A percentile compares a stretch with the other conserved stretches of the same genome.
These are phyloP conservation scores for Dactylellina sp. DNA, from an alignment of 2,329 filamentous ascomycete species.

Conservation along the genomic window DNA sequence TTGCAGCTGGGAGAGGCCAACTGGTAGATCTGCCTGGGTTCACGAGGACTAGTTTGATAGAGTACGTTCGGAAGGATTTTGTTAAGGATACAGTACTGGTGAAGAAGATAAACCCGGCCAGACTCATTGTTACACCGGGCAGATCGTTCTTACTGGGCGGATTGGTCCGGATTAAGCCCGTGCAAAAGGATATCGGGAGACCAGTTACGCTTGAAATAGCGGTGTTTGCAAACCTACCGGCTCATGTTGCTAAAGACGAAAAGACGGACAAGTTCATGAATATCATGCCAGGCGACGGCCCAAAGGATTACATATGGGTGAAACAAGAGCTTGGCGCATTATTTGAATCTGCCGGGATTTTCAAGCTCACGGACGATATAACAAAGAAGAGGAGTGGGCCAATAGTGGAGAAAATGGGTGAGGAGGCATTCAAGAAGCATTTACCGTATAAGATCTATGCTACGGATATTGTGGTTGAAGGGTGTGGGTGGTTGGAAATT, in stretches of 20 bases:
- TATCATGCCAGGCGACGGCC: not conserved
- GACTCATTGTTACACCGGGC: constrained; percentile 77
- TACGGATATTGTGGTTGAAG: constrained; percentile 88
- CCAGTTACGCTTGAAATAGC: constrained; percentile 34
- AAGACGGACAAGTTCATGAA: constrained; percentile 71
- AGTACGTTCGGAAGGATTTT: constrained; percentile 56
- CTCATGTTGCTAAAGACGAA: constrained; percentile 81
- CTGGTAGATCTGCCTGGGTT: constrained; percentile 85
- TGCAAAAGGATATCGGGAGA: constrained; percentile 65
- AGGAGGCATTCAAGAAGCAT: constrained; percentile 73
- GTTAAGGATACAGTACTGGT: constrained; percentile 76
- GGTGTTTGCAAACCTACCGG: constrained; percentile 80
- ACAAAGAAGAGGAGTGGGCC: constrained; percentile 81
- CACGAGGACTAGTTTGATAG: constrained; percentile 52
- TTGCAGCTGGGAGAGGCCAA: constrained; percentile 79
- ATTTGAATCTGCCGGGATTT: constrained; percentile 74
- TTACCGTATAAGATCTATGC: constrained; percentile 84
- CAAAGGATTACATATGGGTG: constrained; percentile 23
- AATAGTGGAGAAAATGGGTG: constrained; percentile 69
- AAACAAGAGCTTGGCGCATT: constrained; percentile 5
- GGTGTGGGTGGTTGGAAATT: constrained; percentile 92
- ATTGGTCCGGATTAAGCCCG: constrained; percentile 86
- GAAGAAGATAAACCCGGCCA: constrained; percentile 77
- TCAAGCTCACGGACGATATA: constrained; percentile 82
- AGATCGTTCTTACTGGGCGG: constrained; percentile 87